Conservation (phyloP, 2,329 filamentous ascomycete genomes). For the Penicillium sumatraense region DNA sequence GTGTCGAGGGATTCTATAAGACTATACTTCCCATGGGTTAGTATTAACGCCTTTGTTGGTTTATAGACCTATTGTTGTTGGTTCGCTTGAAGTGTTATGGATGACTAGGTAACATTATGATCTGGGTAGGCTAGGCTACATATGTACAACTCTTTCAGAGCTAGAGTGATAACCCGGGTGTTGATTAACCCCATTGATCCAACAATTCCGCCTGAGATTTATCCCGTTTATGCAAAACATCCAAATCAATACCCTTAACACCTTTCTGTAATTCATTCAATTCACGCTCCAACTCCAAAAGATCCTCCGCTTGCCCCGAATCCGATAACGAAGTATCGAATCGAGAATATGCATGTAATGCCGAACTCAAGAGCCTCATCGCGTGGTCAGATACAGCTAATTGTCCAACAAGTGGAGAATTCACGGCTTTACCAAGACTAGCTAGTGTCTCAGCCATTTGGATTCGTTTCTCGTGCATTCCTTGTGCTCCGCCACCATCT, state of each 20-base stretch:
- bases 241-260: constrained; percentile 38
- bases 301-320: constrained; percentile 29
- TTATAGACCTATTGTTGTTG: no score
- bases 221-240: constrained; percentile 38
- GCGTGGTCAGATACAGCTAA: constrained; percentile 38
- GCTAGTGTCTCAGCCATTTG: constrained; percentile 34
- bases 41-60: not conserved
- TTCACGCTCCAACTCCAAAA: constrained; percentile 36
- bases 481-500: constrained; percentile 18
- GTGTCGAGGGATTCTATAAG: constrained; percentile 2
- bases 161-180: no score
- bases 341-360: constrained; percentile 35
- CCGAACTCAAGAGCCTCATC: constrained; percentile 36
- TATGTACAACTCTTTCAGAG: not conserved
- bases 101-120: no score
- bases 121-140: no score
- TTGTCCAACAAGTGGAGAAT: constrained; percentile 36
- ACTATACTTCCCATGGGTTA: not conserved
- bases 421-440: constrained; percentile 33
- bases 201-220: constrained; percentile 36
- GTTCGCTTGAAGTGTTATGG: no score
- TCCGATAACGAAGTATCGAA: constrained; percentile 35
- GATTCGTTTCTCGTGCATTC: constrained; percentile 35
- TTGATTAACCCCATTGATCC: constrained; percentile 37
- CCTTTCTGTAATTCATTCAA: constrained; percentile 38